Conservation (phyloP, 768 basidiomycete genomes). For the Mycena haematopus region DNA sequence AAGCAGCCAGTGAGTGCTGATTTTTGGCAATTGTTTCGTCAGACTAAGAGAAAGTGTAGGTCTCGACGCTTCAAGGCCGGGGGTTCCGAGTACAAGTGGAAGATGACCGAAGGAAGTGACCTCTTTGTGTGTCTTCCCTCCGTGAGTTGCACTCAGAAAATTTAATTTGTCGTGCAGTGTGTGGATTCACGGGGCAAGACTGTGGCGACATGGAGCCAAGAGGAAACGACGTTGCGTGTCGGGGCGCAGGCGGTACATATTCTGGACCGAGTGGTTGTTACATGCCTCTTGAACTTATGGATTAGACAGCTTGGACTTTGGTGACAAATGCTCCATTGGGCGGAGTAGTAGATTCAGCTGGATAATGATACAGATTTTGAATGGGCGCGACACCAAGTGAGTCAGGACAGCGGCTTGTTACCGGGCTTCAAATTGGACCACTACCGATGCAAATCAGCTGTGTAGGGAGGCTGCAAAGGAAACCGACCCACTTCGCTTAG, state of each 20-base stretch:
- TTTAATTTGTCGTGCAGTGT: slow-evolving; percentile 45
- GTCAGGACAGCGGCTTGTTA: slow-evolving; percentile 40
- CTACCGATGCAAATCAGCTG: slow-evolving; percentile 13
- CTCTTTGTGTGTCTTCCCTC: slow-evolving; percentile 48
- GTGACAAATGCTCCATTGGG: slow-evolving; percentile 37
- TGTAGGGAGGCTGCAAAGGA: slow-evolving; percentile 1
- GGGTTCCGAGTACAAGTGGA: slow-evolving; percentile 64
- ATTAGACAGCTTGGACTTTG: slow-evolving; percentile 50
- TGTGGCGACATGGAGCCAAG: slow-evolving; percentile 54
- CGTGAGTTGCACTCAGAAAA: not conserved
- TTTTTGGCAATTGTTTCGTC: not conserved
- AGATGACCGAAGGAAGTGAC: slow-evolving; percentile 48
- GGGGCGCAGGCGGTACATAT: slow-evolving; percentile 45
- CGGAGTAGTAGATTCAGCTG: slow-evolving; percentile 15
- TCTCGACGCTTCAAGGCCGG: slow-evolving; percentile 61
- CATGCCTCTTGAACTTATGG: slow-evolving; percentile 61
- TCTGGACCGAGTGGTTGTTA: slow-evolving; percentile 59
- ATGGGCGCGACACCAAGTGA: slow-evolving; percentile 28
- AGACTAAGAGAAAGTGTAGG: slow-evolving; percentile 35
- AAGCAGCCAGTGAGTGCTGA: slow-evolving; percentile 51
- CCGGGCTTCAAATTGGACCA: slow-evolving; percentile 77
- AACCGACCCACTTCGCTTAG: slow-evolving; percentile 79
- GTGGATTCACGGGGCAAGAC: slow-evolving; percentile 54
- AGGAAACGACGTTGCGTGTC: slow-evolving; percentile 47
- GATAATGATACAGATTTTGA: slow-evolving; percentile 23